Base-by-base conservation (phyloP, 495 filamentous ascomycete species). In the Acidomyces sp. region DNA sequence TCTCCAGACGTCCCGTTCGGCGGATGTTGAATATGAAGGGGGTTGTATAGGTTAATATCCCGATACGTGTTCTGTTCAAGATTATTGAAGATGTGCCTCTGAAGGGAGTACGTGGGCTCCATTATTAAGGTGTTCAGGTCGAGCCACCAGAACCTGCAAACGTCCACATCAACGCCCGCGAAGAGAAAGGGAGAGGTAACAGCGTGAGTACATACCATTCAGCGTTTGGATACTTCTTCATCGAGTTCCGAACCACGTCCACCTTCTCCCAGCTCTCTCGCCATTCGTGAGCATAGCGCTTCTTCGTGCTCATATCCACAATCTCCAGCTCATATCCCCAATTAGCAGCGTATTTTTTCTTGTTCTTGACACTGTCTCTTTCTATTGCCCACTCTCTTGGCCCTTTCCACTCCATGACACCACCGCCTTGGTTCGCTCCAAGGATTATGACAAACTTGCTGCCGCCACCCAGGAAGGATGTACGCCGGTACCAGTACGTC, bases 221-320 rank as follows among this genome's bases (percentile, higher is more conserved):
- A 7, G 90, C 90, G 45, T 93, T 70, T 17, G 90, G 92, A 54
- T 95, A 90, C 60, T 94, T 93, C 57, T 74, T 71, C 71, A 99
- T 82, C 21, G 80, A 76, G 40, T 90, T 83, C 42, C 92, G 80
- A 48, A 99, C 80, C 32, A 85, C 80, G 56, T 99, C 90, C 39
- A 93, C 87, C 68, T 95, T 96, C 65, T 99, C 90, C 90, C 90
- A 99, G 57, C 86, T 88, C 62, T 99, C 90, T 53, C 90, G 72
- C 90, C 90, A 99, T 55, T 99, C 90, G 58, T 99, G 92, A 33
- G 90, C 92, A 57, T 99, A 99, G 22, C 87, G 74, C 61, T 94
- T 96, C 74, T 95, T 92, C 18, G 87, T 93, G 56, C 84, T 81
- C 86, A 99, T 87, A 53, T 99, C 92, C 43, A 93, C 85, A 43